Evolutionary conservation across 169 alveolate species (phyloP), one percentile per base, ranked within the genome.

Genomic region (Plasmodium adleri): DNA sequence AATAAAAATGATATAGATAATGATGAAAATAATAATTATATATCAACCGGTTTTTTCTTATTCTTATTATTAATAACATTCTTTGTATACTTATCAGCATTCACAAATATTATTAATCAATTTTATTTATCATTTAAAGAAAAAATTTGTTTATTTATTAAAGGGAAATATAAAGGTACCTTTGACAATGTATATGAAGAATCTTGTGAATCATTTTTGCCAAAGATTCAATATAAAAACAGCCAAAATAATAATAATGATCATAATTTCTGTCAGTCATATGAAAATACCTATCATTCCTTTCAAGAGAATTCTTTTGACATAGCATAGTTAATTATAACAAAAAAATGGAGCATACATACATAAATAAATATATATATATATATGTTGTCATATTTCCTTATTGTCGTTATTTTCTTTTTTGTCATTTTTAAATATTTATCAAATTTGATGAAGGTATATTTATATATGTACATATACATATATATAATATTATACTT

Each of bases 41-140:
- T 63, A 22, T 62, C 88, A 52, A 76, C 72, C 13, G 43, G 88
- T 20, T 76, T 76, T 67, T 76, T 76, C 39, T 60, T 76, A 9
- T 52, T 76, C 50, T 54, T 76, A 28, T 24, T 76, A 15, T 32
- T 76, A 20, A 13, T 24, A 20, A 76, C 73, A 24, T 76, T 76
- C 43, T 76, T 39, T 28, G 60, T 76, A 2, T 76, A 76, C 66
- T 60, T 76, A 17, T 76, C 88, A 12, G 88, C 88, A 28, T 76
- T 76, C 54, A 76, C 88, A 15, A 76, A 63, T 67, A 76, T 76
- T 13, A 76, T 76, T 52, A 76, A 56, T 20, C 88, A 76, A n/a
- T 76, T 63, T 15, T 76, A 76, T 26, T 74, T 76, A 0, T 62
- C 88, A 62, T 76, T 76, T 67, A 76, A 76, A 58, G 88, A 76